phyloP scores from a whole-genome alignment of 805 yeast species.

The Zygotorulaspora sp. region DNA sequence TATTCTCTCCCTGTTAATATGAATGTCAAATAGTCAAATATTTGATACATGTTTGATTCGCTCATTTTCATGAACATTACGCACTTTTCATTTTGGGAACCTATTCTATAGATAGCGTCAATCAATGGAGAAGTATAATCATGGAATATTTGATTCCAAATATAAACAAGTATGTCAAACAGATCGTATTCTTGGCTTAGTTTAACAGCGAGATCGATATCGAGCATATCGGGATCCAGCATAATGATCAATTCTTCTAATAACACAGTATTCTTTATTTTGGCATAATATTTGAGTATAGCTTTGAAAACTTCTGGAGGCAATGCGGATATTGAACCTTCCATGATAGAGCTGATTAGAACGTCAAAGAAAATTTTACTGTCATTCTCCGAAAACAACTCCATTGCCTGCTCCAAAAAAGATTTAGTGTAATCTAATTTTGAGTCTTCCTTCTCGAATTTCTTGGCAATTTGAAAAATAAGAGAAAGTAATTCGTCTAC shows the following conservation, averaged over 20 bases:
- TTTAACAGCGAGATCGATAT: constrained; percentile 68
- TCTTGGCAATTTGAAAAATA: constrained; percentile 9
- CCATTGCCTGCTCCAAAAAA: constrained; percentile 18
- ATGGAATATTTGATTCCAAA: constrained; percentile 64
- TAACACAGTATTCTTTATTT: constrained; percentile 39
- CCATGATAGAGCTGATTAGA: constrained; percentile 49
- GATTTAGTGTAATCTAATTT: constrained; percentile 2
- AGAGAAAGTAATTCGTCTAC: constrained; percentile 14
- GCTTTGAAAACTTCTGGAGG: constrained; percentile 63
- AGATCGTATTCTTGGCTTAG: constrained; percentile 55
- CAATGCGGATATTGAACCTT: constrained; percentile 43
- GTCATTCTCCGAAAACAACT: constrained; percentile 20
- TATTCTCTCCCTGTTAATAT: constrained; percentile 73
- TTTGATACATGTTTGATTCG: constrained; percentile 29
- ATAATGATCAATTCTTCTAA: constrained; percentile 68
- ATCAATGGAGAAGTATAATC: constrained; percentile 71
- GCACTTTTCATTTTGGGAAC: constrained; percentile 21
- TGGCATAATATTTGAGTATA: constrained; percentile 51
- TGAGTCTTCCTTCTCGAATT: constrained; percentile 6
- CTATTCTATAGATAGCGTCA: constrained; percentile 45
- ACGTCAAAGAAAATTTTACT: constrained; percentile 45
- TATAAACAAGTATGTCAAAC: constrained; percentile 58
- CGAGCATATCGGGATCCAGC: constrained; percentile 62
- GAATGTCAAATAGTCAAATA: constrained; percentile 62
- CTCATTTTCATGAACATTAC: constrained; percentile 15